Conservation (phyloP, 192 early-diverging fungal species). For the Pecoramyces ruminantium region DNA sequence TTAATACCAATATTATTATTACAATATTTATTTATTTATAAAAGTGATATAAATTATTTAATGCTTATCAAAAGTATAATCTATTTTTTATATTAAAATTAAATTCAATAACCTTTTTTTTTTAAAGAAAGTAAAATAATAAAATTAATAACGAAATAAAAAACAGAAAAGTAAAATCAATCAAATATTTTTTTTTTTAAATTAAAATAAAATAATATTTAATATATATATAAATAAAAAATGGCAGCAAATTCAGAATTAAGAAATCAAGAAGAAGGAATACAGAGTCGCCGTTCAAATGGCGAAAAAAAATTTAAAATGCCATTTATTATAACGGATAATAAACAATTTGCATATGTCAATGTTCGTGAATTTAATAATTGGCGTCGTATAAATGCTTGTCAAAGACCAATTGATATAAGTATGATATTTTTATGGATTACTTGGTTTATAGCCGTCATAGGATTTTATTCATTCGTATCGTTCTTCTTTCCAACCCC, state of each 20-base stretch:
- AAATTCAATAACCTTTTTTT: no score
- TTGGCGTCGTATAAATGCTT: neutral
- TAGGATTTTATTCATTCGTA: conserved; percentile 12
- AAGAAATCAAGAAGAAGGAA: neutral
- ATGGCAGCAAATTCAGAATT: neutral
- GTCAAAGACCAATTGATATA: neutral
- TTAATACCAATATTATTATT: no score
- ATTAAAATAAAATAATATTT: no score
- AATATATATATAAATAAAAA: neutral
- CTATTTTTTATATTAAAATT: no score
- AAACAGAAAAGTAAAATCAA: no score
- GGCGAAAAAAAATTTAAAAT: neutral
- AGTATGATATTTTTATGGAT: conserved; percentile 12
- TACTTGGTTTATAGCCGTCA: conserved; percentile 11
- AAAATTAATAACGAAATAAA: no score
- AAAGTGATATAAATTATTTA: no score
- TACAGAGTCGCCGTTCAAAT: neutral
- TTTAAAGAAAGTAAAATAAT: no score
- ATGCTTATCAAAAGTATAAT: no score
- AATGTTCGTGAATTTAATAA: neutral
- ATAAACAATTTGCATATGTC: neutral
- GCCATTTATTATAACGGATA: neutral
- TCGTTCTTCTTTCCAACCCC: conserved; percentile 3
- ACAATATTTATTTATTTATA: no score
- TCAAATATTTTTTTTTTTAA: no score